These are phyloP conservation scores for Spathaspora boniae DNA, from an alignment of 805 yeast genomes.

Conservation along the genomic window DNA sequence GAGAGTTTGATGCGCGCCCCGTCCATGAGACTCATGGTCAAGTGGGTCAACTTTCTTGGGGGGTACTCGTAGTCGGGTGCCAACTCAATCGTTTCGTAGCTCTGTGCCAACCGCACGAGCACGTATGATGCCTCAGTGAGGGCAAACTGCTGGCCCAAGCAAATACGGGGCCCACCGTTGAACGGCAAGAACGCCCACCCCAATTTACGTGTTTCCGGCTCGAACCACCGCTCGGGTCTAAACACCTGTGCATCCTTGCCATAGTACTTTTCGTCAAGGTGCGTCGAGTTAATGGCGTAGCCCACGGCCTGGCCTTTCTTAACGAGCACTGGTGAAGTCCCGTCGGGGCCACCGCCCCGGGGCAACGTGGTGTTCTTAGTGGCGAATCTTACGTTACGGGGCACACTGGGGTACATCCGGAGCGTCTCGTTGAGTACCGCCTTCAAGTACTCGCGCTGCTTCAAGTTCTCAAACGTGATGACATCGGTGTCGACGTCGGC, in stretches of 20 bases:
- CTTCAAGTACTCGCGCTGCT: constrained; percentile 25
- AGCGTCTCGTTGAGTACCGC: constrained; percentile 28
- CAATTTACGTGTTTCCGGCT: constrained; percentile 26
- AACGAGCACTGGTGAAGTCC: constrained; percentile 36
- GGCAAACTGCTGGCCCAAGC: constrained; percentile 57
- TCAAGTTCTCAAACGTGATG: constrained; percentile 31
- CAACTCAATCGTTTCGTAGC: constrained; percentile 19
- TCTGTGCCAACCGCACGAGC: constrained; percentile 32
- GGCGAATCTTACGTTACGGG: constrained; percentile 26
- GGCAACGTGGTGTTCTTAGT: constrained; percentile 26
- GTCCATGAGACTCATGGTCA: constrained; percentile 25
- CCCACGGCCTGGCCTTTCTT: constrained; percentile 43
- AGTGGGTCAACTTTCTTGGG: constrained; percentile 26
- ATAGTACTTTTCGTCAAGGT: constrained; percentile 37
- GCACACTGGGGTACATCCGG: constrained; percentile 34
- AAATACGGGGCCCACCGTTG: constrained; percentile 55
- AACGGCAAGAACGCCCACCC: constrained; percentile 53
- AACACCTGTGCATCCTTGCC: constrained; percentile 46
- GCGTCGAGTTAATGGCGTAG: constrained; percentile 42
- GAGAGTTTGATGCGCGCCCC: constrained; percentile 18
- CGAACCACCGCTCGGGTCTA: constrained; percentile 49
- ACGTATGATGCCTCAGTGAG: constrained; percentile 51
- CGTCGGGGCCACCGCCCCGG: constrained; percentile 32
- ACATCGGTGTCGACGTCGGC: constrained; percentile 19
- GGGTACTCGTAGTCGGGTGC: constrained; percentile 24